Base-by-base conservation (phyloP, 2,329 filamentous ascomycete species). In the Aspergillus sp. region DNA sequence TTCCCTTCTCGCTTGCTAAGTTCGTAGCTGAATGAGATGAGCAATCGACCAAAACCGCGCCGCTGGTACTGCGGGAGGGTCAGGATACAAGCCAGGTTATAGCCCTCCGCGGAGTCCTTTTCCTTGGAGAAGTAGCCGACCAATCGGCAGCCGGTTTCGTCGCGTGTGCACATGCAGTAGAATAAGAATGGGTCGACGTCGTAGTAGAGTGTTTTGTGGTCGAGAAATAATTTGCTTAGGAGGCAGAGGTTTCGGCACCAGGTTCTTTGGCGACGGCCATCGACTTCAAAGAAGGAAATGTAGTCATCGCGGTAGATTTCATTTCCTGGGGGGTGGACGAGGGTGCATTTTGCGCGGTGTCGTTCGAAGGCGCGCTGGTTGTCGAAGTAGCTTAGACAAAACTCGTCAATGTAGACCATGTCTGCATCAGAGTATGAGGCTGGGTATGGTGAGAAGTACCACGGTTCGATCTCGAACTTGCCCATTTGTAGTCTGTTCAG, bases 91-190 rank as follows among this genome's bases (percentile, higher is more conserved):
- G 93, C 94, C 27, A 98, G 85, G 64, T 98, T 98, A 78, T 97
- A 98, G 25, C 88, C 89, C 60, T 98, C 94, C 0, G 90, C 90
- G 35, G 86, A 91, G 69, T 98, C 93, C 59, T 98, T 98, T 68
- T 98, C 93, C 66, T 98, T 98, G 48, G 88, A 95, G 61, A 98
- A 98, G 65, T 98, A 98, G n/a, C 93, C 93, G 22, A 97, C 91
- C 57, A 98, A 93, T 65, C 96, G 93, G 63, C 93, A 96, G 15
- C 91, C 91, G 15, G 85, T 81, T 48, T 93, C 86, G 61, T 96
- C 88, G 58, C 90, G 91, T 60, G 95, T 93, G 55, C 90, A 95
- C 73, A 97, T 88, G 59, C 96, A 90, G 66, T 97, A 97, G 73
- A 97, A 97, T 5, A 97, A 71, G 66, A 97, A 97, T 0, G 91